Evolutionary conservation across 805 yeast genomes (phyloP), one percentile per base, ranked within the genome.

Genomic region (Barnettozyma wickerhamii): DNA sequence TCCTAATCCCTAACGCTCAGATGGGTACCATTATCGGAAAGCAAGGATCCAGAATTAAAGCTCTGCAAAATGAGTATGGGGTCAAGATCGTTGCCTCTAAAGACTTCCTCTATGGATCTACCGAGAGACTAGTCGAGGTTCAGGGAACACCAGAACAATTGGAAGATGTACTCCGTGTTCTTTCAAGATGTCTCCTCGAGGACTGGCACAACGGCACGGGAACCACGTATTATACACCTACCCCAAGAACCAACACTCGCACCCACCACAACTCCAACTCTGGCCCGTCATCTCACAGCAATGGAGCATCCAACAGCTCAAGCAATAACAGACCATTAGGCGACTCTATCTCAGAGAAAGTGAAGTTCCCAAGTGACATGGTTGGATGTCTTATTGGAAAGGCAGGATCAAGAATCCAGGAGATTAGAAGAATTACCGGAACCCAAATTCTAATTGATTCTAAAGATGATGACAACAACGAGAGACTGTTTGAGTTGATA

Each of bases 351-450:
- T 50, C 75, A 6, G 72, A 73, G 32, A 62, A 71, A 3, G 65
- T 79, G 15, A 67, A 75, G 21, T 83, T 87, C 57, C 87, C 95
- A 29, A 81, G 83, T 50, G 86, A 80, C 45, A 79, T 80, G 66
- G 95, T 89, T 33, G 96, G 96, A 32, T 91, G 95, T 37, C 70
- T 89, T 40, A 86, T 89, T 52, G 96, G 96, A 45, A 82, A 83
- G 51, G 79, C 81, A 49, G 96, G 96, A 30, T 68, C 85, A 21
- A 76, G 95, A 64, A 87, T 89, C 50, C 93, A 84, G 60, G 95
- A 89, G 46, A 82, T 89, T 37, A 75, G 96, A 52, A 78, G 83
- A 52, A 72, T 72, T 27, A 76, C 89, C 36, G 90, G 89, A 30
- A 89, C 95, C 30, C 75, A 79, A 30, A 86, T 89, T 57, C 77